Evolutionary conservation across 495 filamentous ascomycete species (phyloP).

Genomic region (Aspergillus nanangensis): DNA sequence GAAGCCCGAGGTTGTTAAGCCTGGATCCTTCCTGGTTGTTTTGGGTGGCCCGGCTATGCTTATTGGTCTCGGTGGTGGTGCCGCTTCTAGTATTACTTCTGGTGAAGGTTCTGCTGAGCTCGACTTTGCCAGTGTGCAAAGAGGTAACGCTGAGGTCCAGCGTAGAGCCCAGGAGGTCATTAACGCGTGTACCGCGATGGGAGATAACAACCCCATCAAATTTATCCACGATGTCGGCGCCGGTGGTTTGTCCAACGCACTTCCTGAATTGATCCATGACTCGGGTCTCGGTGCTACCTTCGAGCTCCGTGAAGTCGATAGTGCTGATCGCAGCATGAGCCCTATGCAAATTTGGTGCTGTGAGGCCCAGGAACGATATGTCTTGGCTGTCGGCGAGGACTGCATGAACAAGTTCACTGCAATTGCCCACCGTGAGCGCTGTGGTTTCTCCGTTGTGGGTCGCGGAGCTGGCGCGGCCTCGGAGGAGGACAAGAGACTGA

Average conservation of each 20-base stretch:
- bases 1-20: conserved; percentile 65
- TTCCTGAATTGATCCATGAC: conserved; percentile 89
- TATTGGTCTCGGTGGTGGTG: conserved; percentile 92
- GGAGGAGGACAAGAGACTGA: conserved; percentile 62
- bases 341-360: conserved; percentile 97
- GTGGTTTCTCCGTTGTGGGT: conserved; percentile 90
- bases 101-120: conserved; percentile 85
- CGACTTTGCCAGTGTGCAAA: conserved; percentile 93
- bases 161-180: conserved; percentile 95
- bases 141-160: conserved; percentile 90
- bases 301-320: conserved; percentile 88
- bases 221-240: conserved; percentile 98
- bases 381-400: conserved; percentile 74
- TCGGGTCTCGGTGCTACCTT: conserved; percentile 83
- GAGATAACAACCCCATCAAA: conserved; percentile 78
- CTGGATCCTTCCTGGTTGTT: conserved; percentile 83
- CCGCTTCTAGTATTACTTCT: conserved; percentile 84
- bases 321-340: conserved; percentile 83
- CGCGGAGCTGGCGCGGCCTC: conserved; percentile 59
- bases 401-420: conserved; percentile 76
- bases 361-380: conserved; percentile 94
- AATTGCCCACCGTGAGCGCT: conserved; percentile 83
- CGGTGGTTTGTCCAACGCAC: conserved; percentile 88
- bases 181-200: conserved; percentile 83
- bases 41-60: conserved; percentile 96